Conservation (phyloP, 345 rosid species). For the Punica granatum region DNA sequence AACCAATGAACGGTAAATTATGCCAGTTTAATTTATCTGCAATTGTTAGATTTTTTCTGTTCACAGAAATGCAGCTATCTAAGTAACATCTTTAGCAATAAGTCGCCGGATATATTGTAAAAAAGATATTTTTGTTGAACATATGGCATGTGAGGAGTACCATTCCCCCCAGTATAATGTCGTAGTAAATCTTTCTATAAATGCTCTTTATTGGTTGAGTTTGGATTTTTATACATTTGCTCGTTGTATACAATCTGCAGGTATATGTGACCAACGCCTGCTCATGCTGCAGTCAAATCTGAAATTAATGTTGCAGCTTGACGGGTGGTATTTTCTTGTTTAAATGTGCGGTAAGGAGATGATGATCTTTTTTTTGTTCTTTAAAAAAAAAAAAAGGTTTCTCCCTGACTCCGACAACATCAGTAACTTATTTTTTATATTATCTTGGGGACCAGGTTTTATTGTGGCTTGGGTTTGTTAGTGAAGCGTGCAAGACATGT, state of each 20-base stretch:
- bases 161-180: too few species aligned
- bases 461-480: slow-evolving; percentile 35
- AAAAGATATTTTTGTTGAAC: too few species aligned
- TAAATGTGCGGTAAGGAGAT: slow-evolving; percentile 41
- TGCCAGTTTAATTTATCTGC: too few species aligned
- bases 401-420: not conserved
- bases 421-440: not conserved
- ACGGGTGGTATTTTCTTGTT: slow-evolving; percentile 51
- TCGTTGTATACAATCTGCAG: slow-evolving; percentile 20
- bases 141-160: too few species aligned
- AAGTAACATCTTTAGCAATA: too few species aligned
- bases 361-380: not conserved
- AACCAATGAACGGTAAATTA: too few species aligned
- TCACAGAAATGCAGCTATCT: too few species aligned
- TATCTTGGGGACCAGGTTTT: slow-evolving; percentile 25
- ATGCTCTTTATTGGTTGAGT: not conserved
- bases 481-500: slow-evolving; percentile 36
- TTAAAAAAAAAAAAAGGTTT: not conserved
- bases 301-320: slow-evolving; percentile 45
- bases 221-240: not conserved
- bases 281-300: slow-evolving; percentile 46
- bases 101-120: too few species aligned
- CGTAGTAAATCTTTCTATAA: too few species aligned
- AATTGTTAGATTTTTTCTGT: too few species aligned
- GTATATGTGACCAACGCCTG: slow-evolving; percentile 38